A percentile compares a stretch with the other conserved stretches of the same genome.
phyloP scores from a whole-genome alignment of 148 eudicot species.

The Nepenthes gracilis region DNA sequence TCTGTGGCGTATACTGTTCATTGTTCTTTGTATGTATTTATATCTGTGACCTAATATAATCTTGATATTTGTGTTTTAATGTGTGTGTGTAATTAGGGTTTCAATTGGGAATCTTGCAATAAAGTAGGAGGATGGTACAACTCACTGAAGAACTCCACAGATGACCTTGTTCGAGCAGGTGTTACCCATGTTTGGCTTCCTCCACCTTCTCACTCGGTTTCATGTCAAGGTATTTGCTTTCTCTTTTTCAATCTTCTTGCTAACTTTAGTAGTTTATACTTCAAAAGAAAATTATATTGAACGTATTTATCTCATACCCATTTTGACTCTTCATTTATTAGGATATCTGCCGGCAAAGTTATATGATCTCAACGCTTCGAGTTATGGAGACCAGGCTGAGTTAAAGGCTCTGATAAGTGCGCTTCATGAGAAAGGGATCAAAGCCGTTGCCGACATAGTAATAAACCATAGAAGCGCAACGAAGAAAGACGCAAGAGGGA shows the following conservation, averaged over 20 bases:
- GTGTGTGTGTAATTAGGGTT: conserved; percentile 23
- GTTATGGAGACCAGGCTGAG: conserved; percentile 29
- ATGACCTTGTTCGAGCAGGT: conserved; percentile 37
- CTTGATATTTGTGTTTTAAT: background rate
- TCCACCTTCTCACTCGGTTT: conserved; percentile 47
- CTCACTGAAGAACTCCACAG: conserved; percentile 18
- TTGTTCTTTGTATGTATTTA: too few species aligned
- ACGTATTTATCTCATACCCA: too few species aligned
- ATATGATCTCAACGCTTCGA: conserved; percentile 50
- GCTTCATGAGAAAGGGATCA: conserved; percentile 36
- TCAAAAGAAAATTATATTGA: too few species aligned
- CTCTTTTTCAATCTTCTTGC: too few species aligned
- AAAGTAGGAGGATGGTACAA: conserved; percentile 49
- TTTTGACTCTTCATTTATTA: conserved; percentile 1
- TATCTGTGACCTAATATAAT: too few species aligned
- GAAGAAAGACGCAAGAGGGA: conserved; percentile 34
- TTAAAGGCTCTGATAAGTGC: conserved; percentile 28
- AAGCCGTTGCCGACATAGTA: conserved; percentile 50
- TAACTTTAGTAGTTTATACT: too few species aligned
- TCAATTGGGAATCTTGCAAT: conserved; percentile 49
- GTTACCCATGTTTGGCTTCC: conserved; percentile 68
- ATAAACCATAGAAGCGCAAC: conserved; percentile 31
- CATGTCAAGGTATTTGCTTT: conserved; percentile 30
- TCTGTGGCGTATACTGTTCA: too few species aligned
- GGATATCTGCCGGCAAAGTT: conserved; percentile 56